Evolutionary conservation across 352 stramenopile species (phyloP).

Genomic region (Phytophthora lateralis): DNA sequence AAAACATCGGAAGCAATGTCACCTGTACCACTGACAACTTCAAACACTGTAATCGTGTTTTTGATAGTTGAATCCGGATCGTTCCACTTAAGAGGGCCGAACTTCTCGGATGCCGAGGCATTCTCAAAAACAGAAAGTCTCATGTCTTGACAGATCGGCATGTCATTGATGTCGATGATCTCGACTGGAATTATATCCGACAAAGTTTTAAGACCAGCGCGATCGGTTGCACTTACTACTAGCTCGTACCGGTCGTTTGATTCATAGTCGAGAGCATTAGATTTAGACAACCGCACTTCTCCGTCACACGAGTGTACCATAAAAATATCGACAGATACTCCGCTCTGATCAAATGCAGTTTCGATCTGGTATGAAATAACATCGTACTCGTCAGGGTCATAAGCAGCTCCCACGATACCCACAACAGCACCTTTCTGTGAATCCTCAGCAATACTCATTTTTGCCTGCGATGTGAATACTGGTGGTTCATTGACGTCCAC

Average conservation of each 20-base stretch:
- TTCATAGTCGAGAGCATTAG: conserved; percentile 48
- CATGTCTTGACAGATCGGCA: conserved; percentile 15
- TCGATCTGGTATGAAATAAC: conserved; percentile 47
- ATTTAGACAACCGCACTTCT: conserved; percentile 45
- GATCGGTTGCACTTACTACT: conserved; percentile 50
- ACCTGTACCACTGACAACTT: conserved; percentile 31
- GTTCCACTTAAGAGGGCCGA: conserved; percentile 43
- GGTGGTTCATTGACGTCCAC: conserved; percentile 59
- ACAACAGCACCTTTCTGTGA: conserved; percentile 37
- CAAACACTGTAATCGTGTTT: conserved; percentile 57
- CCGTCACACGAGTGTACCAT: conserved; percentile 62
- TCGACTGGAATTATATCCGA: conserved; percentile 16
- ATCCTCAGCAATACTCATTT: conserved; percentile 48
- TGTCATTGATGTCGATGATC: conserved; percentile 27
- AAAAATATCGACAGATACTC: conserved; percentile 50
- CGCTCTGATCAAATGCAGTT: conserved; percentile 26
- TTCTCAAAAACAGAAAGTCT: conserved; percentile 40
- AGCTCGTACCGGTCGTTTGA: conserved; percentile 33
- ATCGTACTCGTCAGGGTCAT: conserved; percentile 59
- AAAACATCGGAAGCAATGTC: conserved; percentile 20
- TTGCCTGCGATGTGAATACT: conserved; percentile 34
- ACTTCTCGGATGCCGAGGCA: conserved; percentile 12
- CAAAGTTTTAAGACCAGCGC: conserved; percentile 36
- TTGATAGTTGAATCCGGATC: conserved; percentile 41
- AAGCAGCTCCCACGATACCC: conserved; percentile 36